phyloP scores from a whole-genome alignment of 1,139 yeast species.

The Meyerozyma guilliermondii region DNA sequence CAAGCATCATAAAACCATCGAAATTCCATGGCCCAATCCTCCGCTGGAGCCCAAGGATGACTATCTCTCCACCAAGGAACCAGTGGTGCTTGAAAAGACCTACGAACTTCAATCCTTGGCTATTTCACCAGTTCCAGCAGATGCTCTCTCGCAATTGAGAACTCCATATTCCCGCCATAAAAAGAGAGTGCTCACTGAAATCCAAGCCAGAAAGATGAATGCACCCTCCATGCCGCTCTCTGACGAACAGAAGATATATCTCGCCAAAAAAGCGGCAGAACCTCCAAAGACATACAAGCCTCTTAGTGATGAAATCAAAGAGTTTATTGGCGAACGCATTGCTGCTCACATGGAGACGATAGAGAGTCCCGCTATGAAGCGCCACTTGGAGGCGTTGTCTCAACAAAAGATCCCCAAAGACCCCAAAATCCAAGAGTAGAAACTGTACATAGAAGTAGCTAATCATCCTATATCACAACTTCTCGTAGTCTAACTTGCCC shows the following conservation, averaged over 20 bases:
- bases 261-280: conserved; percentile 50
- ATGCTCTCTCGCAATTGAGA: conserved; percentile 65
- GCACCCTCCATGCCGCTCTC: conserved; percentile 78
- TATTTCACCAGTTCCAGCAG: conserved; percentile 63
- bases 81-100: conserved; percentile 65
- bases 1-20: conserved; percentile 57
- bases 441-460: neutral
- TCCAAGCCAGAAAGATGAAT: conserved; percentile 57
- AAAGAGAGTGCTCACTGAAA: conserved; percentile 51
- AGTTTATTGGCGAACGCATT: conserved; percentile 65
- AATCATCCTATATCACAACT: conserved; percentile 41
- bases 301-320: conserved; percentile 64
- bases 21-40: conserved; percentile 91
- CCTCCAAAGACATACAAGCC: conserved; percentile 43
- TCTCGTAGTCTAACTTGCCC: conserved; percentile 92
- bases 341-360: conserved; percentile 47
- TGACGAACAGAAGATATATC: conserved; percentile 57
- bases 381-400: conserved; percentile 38
- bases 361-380: conserved; percentile 25
- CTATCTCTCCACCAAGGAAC: conserved; percentile 51
- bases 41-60: conserved; percentile 56
- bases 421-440: neutral
- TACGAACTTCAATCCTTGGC: conserved; percentile 67
- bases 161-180: conserved; percentile 62
- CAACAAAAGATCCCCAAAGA: conserved; percentile 18